A percentile compares a stretch with the other conserved stretches of the same genome.
Conservation (phyloP, 495 filamentous ascomycete species). For the Lichina pygmaea region DNA sequence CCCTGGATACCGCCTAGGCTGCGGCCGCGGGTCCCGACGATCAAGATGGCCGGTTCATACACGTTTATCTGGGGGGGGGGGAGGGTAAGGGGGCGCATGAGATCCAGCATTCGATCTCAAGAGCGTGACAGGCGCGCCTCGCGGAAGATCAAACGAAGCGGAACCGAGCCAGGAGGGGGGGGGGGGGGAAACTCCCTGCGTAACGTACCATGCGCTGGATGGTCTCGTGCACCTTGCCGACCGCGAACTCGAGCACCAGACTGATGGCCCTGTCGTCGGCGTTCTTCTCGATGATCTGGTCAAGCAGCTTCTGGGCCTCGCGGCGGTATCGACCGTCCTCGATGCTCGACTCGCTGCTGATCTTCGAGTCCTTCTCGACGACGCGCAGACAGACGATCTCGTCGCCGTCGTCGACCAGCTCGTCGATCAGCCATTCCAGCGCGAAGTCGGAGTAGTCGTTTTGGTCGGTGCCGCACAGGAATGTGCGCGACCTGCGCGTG, state of each 20-base stretch:
- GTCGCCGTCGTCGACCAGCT: constrained; percentile 88
- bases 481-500: constrained; percentile 62
- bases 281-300: constrained; percentile 66
- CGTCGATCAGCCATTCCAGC: constrained; percentile 78
- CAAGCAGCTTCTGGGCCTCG: constrained; percentile 50
- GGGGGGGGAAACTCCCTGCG: background rate
- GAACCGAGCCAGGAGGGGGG: background rate
- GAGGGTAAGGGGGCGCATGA: background rate
- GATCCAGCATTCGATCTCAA: constrained; percentile 3
- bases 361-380: constrained; percentile 59
- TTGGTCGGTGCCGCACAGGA: constrained; percentile 81
- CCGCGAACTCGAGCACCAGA: constrained; percentile 64
- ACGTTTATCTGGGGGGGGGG: constrained; percentile 48
- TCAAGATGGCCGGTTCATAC: constrained; percentile 82
- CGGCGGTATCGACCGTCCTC: constrained; percentile 52
- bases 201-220: constrained; percentile 71
- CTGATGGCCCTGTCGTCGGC: constrained; percentile 60
- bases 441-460: constrained; percentile 92
- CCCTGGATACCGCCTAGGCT: constrained; percentile 72
- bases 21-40: constrained; percentile 77
- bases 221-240: constrained; percentile 76
- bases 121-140: background rate
- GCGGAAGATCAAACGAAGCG: background rate
- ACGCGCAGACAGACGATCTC: constrained; percentile 86
- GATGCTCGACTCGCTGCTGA: constrained; percentile 35